Percentiles rank a stretch among this genome's conserved stretches.
Evolutionary conservation across 768 basidiomycete species (phyloP).

Genomic region (Collybia sp.): DNA sequence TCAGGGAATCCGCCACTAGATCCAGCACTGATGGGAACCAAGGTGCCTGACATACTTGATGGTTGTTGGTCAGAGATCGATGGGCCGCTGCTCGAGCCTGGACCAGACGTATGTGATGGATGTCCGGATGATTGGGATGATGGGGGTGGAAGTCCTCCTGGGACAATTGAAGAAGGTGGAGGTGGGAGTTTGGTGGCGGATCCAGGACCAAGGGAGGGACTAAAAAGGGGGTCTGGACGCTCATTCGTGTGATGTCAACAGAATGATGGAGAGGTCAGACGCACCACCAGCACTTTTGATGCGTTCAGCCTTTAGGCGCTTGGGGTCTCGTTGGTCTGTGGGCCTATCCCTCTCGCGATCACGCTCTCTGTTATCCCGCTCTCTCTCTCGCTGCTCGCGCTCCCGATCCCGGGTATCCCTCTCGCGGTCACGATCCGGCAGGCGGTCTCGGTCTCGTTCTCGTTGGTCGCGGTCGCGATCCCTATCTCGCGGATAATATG

Average conservation of each 20-base stretch:
- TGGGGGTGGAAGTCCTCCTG: conserved; percentile 34
- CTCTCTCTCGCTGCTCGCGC: conserved; percentile 9
- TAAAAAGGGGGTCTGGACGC: conserved; percentile 29
- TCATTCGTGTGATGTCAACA: not conserved
- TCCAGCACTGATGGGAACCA: conserved; percentile 13
- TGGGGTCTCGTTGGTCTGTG: conserved; percentile 48
- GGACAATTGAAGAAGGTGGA: conserved; percentile 23
- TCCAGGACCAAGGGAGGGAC: conserved; percentile 30
- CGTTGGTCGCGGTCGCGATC: conserved; percentile 18
- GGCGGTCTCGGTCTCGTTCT: conserved; percentile 35
- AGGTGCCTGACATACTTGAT: conserved; percentile 8
- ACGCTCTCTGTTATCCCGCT: conserved; percentile 11
- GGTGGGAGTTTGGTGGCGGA: conserved; percentile 34
- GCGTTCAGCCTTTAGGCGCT: conserved; percentile 48
- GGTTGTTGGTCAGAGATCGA: conserved; percentile 8
- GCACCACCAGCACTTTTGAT: conserved; percentile 30
- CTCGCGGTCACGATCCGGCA: conserved; percentile 22
- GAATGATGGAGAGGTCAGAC: not conserved
- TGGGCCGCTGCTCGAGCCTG: conserved; percentile 6
- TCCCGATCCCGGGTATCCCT: conserved; percentile 17
- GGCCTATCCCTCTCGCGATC: conserved; percentile 34
- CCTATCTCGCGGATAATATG: conserved; percentile 17
- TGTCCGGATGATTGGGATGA: conserved; percentile 11
- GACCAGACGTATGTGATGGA: conserved; percentile 9
- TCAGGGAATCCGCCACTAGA: conserved; percentile 37